Evolutionary conservation across 73 alveolate genomes (phyloP).

Genomic region (Paramecium octaurelia): DNA sequence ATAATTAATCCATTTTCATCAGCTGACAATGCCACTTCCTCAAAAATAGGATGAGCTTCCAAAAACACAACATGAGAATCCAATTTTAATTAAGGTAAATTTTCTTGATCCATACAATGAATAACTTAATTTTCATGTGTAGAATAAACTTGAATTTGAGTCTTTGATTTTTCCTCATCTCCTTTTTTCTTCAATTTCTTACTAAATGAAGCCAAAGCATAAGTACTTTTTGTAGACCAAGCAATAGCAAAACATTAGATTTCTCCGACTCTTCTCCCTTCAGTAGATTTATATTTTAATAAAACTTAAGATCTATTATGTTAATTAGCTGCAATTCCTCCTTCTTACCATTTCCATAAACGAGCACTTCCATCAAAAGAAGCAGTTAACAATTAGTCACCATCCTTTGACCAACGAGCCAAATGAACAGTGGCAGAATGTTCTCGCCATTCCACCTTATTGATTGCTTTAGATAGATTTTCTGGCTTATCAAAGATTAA

Average conservation of each 20-base stretch:
- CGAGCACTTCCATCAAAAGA: constrained; percentile 62
- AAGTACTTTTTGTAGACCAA: constrained; percentile 39
- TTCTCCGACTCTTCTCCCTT: constrained; percentile 37
- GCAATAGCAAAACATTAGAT: constrained; percentile 45
- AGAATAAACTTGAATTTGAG: constrained; percentile 22
- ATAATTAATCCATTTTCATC: constrained; percentile 53
- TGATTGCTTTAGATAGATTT: background rate
- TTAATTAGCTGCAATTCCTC: background rate
- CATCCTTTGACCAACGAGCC: constrained; percentile 40
- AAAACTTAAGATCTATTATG: background rate
- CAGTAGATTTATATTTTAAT: constrained; percentile 9
- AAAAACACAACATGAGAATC: constrained; percentile 35
- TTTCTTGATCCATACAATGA: background rate
- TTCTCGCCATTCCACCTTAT: constrained; percentile 43
- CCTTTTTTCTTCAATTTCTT: constrained; percentile 49
- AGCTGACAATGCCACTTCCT: constrained; percentile 50
- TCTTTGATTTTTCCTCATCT: constrained; percentile 52
- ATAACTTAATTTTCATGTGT: constrained; percentile 6
- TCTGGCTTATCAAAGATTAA: constrained; percentile 52
- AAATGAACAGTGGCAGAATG: constrained; percentile 39
- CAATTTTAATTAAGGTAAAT: background rate
- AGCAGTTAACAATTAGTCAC: constrained; percentile 57
- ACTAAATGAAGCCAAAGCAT: constrained; percentile 54
- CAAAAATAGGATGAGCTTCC: constrained; percentile 58
- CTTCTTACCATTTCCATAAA: constrained; percentile 52